Evolutionary conservation across 2,329 filamentous ascomycete genomes (phyloP).

Genomic region (Diaporthe aspalathi): DNA sequence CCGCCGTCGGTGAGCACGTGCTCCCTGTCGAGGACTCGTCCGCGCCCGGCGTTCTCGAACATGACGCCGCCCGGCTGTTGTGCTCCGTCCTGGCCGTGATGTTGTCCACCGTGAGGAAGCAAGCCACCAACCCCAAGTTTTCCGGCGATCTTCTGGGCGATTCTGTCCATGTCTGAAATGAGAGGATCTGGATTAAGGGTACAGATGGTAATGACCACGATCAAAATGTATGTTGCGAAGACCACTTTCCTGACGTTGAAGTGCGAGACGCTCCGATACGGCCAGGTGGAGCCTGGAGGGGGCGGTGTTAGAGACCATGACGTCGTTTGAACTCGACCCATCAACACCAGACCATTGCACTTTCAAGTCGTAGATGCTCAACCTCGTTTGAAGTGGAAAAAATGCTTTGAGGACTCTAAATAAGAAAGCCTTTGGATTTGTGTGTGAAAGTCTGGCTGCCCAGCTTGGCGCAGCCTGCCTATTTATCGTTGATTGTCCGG

Average conservation of each 20-base stretch:
- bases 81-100: neutral
- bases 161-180: conserved; percentile 12
- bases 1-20: conserved; percentile 50
- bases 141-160: conserved; percentile 26
- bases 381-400: neutral
- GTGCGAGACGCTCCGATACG: conserved; percentile 22
- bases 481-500: conserved; percentile 1
- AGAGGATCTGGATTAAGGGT: neutral
- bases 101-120: conserved; percentile 9
- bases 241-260: conserved; percentile 23
- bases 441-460: neutral
- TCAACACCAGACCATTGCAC: conserved; percentile 14
- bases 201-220: conserved; percentile 11
- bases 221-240: conserved; percentile 23
- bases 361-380: neutral
- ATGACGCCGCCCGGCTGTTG: conserved; percentile 10
- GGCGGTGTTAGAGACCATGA: conserved; percentile 25
- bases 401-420: neutral
- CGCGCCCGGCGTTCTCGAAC: conserved; percentile 11
- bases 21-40: conserved; percentile 34
- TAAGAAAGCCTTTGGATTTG: neutral
- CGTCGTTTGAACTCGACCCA: conserved; percentile 24
- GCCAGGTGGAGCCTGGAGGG: conserved; percentile 20
- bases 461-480: neutral
- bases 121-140: conserved; percentile 23